Percentiles rank a stretch among this genome's conserved stretches.
phyloP scores from a whole-genome alignment of 1,284 basidiomycete species.

The Trichosporon ovoides region DNA sequence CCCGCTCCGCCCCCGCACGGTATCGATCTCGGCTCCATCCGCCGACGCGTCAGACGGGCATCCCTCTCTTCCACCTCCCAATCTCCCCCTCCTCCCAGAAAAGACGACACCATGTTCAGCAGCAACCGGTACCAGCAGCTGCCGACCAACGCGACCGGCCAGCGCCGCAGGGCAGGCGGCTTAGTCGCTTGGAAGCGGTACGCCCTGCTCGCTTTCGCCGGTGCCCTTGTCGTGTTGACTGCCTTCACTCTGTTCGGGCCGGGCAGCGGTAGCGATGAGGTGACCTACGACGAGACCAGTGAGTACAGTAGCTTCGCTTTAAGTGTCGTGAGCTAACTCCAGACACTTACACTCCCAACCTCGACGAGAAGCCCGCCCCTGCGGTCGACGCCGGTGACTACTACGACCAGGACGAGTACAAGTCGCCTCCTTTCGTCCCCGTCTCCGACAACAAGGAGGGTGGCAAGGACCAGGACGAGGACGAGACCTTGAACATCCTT shows the following conservation, averaged over 20 bases:
- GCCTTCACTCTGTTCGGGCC: constrained; percentile 1
- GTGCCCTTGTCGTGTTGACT: neutral
- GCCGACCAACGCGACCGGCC: constrained; percentile 31
- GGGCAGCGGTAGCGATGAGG: constrained; percentile 1
- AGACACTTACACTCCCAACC: constrained; percentile 39
- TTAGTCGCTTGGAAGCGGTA: constrained; percentile 41
- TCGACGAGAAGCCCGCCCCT: constrained; percentile 21
- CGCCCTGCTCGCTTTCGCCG: constrained; percentile 24
- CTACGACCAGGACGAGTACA: constrained; percentile 32
- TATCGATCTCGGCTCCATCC: neutral
- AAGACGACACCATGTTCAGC: constrained; percentile 33
- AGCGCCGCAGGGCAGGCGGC: constrained; percentile 31
- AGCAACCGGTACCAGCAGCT: constrained; percentile 42
- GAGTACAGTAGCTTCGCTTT: constrained; percentile 12
- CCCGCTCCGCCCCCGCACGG: neutral
- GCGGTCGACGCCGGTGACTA: constrained; percentile 10
- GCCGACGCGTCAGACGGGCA: neutral
- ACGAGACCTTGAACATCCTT: constrained; percentile 13
- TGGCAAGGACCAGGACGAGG: constrained; percentile 18
- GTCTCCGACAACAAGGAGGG: constrained; percentile 22
- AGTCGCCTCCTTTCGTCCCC: constrained; percentile 43
- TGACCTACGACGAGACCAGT: constrained; percentile 30
- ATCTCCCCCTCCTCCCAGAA: constrained; percentile 1
- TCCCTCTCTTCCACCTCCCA: neutral
- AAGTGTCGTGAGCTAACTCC: neutral